Conservation (phyloP, 1,284 basidiomycete genomes). For the Cutaneotrichosporon curvatum region DNA sequence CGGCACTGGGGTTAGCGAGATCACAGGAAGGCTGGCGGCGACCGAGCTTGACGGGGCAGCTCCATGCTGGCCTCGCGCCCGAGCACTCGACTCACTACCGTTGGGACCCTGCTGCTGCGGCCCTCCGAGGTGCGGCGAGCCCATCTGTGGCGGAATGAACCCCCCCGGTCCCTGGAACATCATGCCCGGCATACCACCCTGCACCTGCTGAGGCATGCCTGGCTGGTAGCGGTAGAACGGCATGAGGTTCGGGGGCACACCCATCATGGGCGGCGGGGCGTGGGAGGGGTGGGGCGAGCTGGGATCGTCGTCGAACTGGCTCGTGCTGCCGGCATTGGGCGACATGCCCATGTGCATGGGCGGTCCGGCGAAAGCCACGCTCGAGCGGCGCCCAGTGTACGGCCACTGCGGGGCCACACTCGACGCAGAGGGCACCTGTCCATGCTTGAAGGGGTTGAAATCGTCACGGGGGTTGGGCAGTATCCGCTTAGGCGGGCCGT, state of each 20-base stretch:
- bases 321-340: background rate
- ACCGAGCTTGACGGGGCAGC: background rate
- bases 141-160: conserved; percentile 25
- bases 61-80: conserved; percentile 2
- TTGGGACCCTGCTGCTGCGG: conserved; percentile 26
- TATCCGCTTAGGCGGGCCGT: conserved; percentile 63
- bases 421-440: conserved; percentile 58
- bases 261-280: conserved; percentile 24
- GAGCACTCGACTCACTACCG: conserved; percentile 31
- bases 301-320: conserved; percentile 11
- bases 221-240: conserved; percentile 33
- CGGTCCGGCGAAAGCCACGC: conserved; percentile 53
- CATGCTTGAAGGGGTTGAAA: conserved; percentile 80
- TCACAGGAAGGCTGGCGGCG: background rate
- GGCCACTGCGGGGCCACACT: conserved; percentile 73
- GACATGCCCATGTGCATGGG: conserved; percentile 15
- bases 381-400: conserved; percentile 76
- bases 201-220: conserved; percentile 28
- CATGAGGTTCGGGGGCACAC: conserved; percentile 29
- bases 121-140: conserved; percentile 23
- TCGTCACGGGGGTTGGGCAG: conserved; percentile 80
- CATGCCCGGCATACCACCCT: conserved; percentile 22
- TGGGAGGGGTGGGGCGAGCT: conserved; percentile 13
- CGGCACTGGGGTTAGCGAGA: conserved; percentile 12
- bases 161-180: conserved; percentile 35